Evolutionary conservation across 2,329 filamentous ascomycete species (phyloP), one percentile per base, ranked within the genome.

Genomic region (Aureobasidium sp.): DNA sequence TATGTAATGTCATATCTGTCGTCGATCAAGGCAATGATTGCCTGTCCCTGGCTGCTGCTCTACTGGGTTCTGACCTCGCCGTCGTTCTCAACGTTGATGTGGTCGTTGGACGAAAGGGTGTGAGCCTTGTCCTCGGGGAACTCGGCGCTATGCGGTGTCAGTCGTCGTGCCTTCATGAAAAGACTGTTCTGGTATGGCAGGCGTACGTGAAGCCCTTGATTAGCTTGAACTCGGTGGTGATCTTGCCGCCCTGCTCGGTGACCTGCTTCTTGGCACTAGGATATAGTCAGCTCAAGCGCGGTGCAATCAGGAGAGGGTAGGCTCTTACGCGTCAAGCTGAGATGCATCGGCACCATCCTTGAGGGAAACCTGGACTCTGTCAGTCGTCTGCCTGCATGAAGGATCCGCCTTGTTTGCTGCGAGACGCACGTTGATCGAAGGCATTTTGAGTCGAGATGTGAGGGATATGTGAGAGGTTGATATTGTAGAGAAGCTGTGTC

Each of bases 121-220:
- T 76, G 76, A 62, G 96, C 78, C 16, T 81, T 77, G 71, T 87
- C 89, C 13, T 85, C 80, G 1, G 64, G 64, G 60, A 65, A 65
- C 60, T 65, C 64, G 50, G 64, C 64, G 39, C 92, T 96, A 64
- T 27, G 29, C 13, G 3, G 2, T 11, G 53, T 57, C 37, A 57
- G 39, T 45, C 7, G 13, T 14, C 16, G 34, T 53, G 16, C 11
- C n/a, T 14, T 6, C 7, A 29, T 14, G n/a, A n/a, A 9, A 32
- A 61, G 44, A 27, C 27, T 53, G 48, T 8, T 2, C 14, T 9
- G 39, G 27, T 10, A 36, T 32, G 10, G 55, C 34, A 13, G 14
- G 60, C 89, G 68, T 85, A 97, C 93, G 89, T 87, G 79, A 97
- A 97, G 62, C 88, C 92, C 79, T 93, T 95, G 82, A 96, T 91